phyloP scores from a whole-genome alignment of 2,329 filamentous ascomycete species.

The Paracamarosporium sp. region DNA sequence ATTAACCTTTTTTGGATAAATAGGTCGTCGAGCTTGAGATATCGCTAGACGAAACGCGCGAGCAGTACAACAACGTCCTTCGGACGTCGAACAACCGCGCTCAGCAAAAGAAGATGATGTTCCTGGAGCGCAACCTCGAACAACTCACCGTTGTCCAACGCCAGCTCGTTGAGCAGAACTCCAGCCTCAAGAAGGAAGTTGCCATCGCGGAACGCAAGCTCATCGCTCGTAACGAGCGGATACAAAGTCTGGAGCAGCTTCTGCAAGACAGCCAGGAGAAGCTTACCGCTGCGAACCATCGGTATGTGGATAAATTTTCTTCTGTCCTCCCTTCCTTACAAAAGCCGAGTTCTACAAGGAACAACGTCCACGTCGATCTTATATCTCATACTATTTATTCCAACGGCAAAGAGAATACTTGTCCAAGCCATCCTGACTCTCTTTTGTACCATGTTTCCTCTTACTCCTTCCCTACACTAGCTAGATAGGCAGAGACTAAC shows the following conservation, averaged over 20 bases:
- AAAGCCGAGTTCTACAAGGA: background rate
- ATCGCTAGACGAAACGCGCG: conserved; percentile 92
- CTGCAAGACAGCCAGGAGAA: conserved; percentile 99
- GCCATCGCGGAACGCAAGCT: conserved; percentile 98
- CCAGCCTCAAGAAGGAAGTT: conserved; percentile 96
- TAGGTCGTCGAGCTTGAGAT: conserved; percentile 93
- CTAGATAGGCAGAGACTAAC: conserved; percentile 14
- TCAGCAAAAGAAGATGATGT: conserved; percentile 99
- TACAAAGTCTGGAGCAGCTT: conserved; percentile 88
- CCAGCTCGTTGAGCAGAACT: conserved; percentile 97
- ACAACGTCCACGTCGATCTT: background rate
- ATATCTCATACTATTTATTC: background rate
- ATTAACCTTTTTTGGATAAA: conserved; percentile 29
- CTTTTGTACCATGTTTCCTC: background rate
- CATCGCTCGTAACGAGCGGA: conserved; percentile 94
- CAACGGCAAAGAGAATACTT: background rate
- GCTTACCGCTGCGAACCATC: conserved; percentile 93
- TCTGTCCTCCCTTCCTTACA: conserved; percentile 3
- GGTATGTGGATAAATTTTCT: conserved; percentile 66
- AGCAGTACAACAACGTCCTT: conserved; percentile 99
- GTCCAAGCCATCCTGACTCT: background rate
- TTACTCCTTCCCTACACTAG: background rate
- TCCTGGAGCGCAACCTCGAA: conserved; percentile 96
- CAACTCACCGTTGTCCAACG: conserved; percentile 97
- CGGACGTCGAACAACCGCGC: conserved; percentile 96